phyloP scores from a whole-genome alignment of 2,329 filamentous ascomycete species.

The Aspergillus fructus region DNA sequence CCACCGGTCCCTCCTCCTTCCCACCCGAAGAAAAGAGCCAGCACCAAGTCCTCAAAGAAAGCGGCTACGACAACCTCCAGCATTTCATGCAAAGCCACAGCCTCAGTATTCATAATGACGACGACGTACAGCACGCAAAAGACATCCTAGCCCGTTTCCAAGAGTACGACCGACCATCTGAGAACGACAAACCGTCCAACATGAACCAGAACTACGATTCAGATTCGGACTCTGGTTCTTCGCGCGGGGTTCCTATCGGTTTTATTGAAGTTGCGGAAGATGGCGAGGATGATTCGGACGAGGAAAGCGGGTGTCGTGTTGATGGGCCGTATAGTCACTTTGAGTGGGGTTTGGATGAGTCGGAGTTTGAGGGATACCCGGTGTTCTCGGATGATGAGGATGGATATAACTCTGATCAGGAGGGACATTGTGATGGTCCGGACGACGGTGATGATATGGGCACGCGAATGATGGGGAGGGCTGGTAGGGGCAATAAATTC shows the following conservation, averaged over 20 bases:
- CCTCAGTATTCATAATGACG: not conserved
- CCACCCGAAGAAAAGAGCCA: constrained; percentile 6
- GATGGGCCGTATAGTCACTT: not conserved
- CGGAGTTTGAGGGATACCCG: constrained; percentile 1
- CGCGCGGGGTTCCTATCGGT: not conserved
- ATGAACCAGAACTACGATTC: not conserved
- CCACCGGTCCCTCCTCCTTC: not conserved
- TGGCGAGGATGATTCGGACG: not conserved
- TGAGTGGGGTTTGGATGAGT: constrained; percentile 4
- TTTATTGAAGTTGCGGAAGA: not conserved
- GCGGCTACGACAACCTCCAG: constrained; percentile 5
- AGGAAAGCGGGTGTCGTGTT: not conserved
- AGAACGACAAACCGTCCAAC: not conserved
- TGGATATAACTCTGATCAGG: not conserved
- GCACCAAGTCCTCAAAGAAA: constrained; percentile 4
- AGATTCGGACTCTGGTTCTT: not conserved
- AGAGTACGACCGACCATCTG: not conserved
- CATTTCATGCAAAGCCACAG: constrained; percentile 10
- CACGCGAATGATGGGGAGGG: not conserved
- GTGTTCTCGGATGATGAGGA: constrained; percentile 1
- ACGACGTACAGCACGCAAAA: constrained; percentile 5
- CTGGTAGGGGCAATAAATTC: not conserved
- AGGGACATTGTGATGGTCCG: not conserved
- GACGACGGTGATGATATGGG: not conserved
- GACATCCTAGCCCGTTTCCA: constrained; percentile 4